Evolutionary conservation across 352 stramenopile genomes (phyloP).

Genomic region (Globisporangium splendens): DNA sequence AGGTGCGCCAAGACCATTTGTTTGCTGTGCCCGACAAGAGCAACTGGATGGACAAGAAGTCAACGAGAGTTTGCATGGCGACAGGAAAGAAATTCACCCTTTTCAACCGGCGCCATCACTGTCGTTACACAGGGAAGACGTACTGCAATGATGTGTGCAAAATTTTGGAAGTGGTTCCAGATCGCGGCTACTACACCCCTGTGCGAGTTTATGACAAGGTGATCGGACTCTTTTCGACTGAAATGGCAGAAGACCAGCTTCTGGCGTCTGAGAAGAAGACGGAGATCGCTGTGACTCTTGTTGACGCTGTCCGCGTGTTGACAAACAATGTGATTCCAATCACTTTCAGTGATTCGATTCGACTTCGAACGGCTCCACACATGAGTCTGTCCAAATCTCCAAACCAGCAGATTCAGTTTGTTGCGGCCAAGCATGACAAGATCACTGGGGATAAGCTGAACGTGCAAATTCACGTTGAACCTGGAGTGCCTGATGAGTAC

Average conservation of each 20-base stretch:
- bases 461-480: slow-evolving; percentile 53
- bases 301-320: slow-evolving; percentile 63
- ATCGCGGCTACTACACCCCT: slow-evolving; percentile 76
- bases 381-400: slow-evolving; percentile 52
- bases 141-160: slow-evolving; percentile 85
- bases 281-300: slow-evolving; percentile 81
- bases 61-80: slow-evolving; percentile 78
- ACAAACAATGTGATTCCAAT: slow-evolving; percentile 58
- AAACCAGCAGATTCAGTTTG: slow-evolving; percentile 63
- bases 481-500: slow-evolving; percentile 78
- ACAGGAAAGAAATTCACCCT: slow-evolving; percentile 87
- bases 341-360: slow-evolving; percentile 63
- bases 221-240: slow-evolving; percentile 79
- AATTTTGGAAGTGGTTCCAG: slow-evolving; percentile 72
- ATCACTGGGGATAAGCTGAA: slow-evolving; percentile 42
- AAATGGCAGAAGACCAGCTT: slow-evolving; percentile 80
- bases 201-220: slow-evolving; percentile 76
- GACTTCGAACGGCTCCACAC: slow-evolving; percentile 45
- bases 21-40: slow-evolving; percentile 65
- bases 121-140: slow-evolving; percentile 81
- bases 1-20: slow-evolving; percentile 50
- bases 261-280: slow-evolving; percentile 85
- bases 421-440: slow-evolving; percentile 31
- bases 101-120: slow-evolving; percentile 87
- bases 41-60: slow-evolving; percentile 85